phyloP scores from a whole-genome alignment of 495 filamentous ascomycete genomes.

The Hypoxylon perforatum region DNA sequence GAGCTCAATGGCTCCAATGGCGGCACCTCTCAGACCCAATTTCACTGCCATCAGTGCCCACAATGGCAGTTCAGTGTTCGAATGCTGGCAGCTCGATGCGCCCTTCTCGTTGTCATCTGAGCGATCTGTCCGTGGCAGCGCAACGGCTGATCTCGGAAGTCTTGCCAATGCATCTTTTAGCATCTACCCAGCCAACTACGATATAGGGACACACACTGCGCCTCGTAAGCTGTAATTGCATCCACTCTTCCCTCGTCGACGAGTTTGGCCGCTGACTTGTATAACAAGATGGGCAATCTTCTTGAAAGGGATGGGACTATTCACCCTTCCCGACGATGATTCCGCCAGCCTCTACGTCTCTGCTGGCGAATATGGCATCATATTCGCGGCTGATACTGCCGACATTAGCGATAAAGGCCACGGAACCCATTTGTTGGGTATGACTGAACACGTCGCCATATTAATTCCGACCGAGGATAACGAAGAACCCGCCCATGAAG shows the following conservation, averaged over 20 bases:
- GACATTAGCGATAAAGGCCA: slow-evolving; percentile 60
- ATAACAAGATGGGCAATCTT: slow-evolving; percentile 60
- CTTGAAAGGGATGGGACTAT: slow-evolving; percentile 56
- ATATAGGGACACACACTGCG: slow-evolving; percentile 62
- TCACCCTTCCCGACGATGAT: slow-evolving; percentile 60
- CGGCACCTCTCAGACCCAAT: slow-evolving; percentile 26
- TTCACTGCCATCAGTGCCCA: slow-evolving; percentile 38
- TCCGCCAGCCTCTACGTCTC: slow-evolving; percentile 48
- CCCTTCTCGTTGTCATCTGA: slow-evolving; percentile 50
- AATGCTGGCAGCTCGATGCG: slow-evolving; percentile 63
- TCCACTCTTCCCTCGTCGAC: background rate
- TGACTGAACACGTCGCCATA: slow-evolving; percentile 52
- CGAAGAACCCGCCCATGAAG: slow-evolving; percentile 52
- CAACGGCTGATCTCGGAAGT: slow-evolving; percentile 48
- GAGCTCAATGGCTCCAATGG: too few relatives aligned
- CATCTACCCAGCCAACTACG: slow-evolving; percentile 54
- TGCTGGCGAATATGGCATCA: slow-evolving; percentile 57
- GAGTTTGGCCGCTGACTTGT: background rate
- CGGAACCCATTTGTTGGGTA: slow-evolving; percentile 56
- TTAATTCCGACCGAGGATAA: slow-evolving; percentile 52
- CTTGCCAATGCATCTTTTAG: slow-evolving; percentile 53
- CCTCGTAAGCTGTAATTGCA: slow-evolving; percentile 59
- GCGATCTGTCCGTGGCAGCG: slow-evolving; percentile 52
- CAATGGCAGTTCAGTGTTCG: slow-evolving; percentile 52
- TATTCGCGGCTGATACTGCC: slow-evolving; percentile 62